Base-by-base conservation (phyloP, 257 asterid species). In the Solanum verrucosum region DNA sequence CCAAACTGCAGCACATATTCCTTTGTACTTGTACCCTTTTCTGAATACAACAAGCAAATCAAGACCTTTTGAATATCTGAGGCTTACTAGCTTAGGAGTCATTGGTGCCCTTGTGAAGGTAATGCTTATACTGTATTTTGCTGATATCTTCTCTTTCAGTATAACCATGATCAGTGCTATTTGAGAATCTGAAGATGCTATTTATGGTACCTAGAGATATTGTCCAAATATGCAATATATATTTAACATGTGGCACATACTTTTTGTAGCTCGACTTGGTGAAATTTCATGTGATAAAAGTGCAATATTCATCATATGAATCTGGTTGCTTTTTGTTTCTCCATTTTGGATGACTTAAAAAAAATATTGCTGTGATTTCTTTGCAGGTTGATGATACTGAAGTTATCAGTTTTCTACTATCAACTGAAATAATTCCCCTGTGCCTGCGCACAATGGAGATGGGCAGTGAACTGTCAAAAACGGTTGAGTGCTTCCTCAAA, bases 31-130 rank as follows among this genome's bases (percentile, higher is more conserved):
- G 92, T 95, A 96, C 87, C 99, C 99, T 87, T 97, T 97, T 90
- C 98, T 97, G 44, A 97, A 97, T 88, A 96, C 99, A 34, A 95
- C 98, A 67, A 94, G 97, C 95, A 96, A 96, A 89, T 93, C 98
- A 75, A 93, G 98, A 93, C 98, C 99, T 74, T 94, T 97, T 87
- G 99, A 97, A 94, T 94, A 96, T 91, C 90, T 96, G 92, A 93
- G 98, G 95, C 97, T 97, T 89, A 95, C 99, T 16, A 97, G 99
- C 91, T 92, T 97, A 71, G 99, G 99, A 29, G 98, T 97, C 88
- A 94, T 97, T 84, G 99, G 99, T 91, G 98, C 99, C 88, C 87
- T 97, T 88, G 99, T 97, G 90, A 97, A 97, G 99, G 99, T 97
- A 94, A 83, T 91, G 68, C 9, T 83, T 70, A 33, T 77, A 37